Percentiles rank a stretch among this genome's conserved stretches.
phyloP scores from a whole-genome alignment of 768 basidiomycete genomes.

The Xerocomus spinulosus region DNA sequence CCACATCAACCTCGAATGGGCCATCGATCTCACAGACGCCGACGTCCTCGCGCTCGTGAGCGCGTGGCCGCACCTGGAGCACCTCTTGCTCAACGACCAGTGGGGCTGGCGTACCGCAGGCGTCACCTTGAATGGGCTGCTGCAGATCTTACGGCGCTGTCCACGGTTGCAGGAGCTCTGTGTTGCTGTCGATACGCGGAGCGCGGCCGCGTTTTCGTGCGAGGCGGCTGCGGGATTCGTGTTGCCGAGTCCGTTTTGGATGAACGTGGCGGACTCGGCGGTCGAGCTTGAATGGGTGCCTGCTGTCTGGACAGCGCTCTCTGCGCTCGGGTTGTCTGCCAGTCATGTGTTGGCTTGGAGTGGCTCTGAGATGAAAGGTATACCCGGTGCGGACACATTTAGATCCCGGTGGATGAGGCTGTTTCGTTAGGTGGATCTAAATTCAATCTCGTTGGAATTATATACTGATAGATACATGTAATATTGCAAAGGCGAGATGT shows the following conservation, averaged over 20 bases:
- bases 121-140: constrained; percentile 6
- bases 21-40: neutral
- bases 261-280: constrained; percentile 1
- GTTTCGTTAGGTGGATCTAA: neutral
- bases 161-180: neutral
- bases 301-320: neutral
- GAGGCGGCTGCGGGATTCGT: neutral
- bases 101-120: constrained; percentile 7
- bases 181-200: constrained; percentile 1
- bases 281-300: neutral
- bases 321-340: neutral
- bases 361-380: neutral
- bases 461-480: too few relatives aligned
- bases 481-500: too few relatives aligned
- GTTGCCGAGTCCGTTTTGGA: neutral
- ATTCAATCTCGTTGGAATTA: neutral
- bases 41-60: constrained; percentile 7
- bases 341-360: neutral
- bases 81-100: constrained; percentile 6
- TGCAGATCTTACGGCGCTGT: neutral
- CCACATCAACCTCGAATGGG: constrained; percentile 3
- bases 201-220: neutral
- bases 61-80: constrained; percentile 7
- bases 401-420: neutral
- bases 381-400: neutral